Conservation (phyloP, 129 eudicot genomes). For the Heracleum sosnowskyi region DNA sequence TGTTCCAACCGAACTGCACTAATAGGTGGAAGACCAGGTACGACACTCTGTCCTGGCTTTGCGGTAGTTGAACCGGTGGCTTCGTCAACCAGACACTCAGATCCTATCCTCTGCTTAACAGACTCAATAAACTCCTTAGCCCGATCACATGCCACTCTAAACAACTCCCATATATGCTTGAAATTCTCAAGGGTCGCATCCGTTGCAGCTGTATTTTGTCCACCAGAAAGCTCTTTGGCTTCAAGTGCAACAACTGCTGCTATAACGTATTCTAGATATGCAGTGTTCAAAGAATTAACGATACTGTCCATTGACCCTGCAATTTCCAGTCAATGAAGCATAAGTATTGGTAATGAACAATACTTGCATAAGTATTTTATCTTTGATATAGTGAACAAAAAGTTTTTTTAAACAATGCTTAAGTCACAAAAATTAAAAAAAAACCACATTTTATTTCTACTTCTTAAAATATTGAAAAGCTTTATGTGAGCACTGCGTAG, state of each 20-base stretch:
- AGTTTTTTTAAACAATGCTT: not conserved
- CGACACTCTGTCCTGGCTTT: slow-evolving; percentile 44
- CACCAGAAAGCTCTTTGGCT: slow-evolving; percentile 58
- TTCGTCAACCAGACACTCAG: slow-evolving; percentile 87
- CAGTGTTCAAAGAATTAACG: slow-evolving; percentile 62
- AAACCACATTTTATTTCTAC: not conserved
- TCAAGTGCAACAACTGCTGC: slow-evolving; percentile 66
- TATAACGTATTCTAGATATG: slow-evolving; percentile 57
- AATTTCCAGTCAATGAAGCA: not conserved
- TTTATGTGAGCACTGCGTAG: not conserved
- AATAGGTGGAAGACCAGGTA: slow-evolving; percentile 72
- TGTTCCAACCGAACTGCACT: slow-evolving; percentile 91
- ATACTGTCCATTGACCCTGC: slow-evolving; percentile 50
- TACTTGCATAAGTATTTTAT: no score
- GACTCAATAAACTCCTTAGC: slow-evolving; percentile 95
- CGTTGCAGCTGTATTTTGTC: slow-evolving; percentile 56
- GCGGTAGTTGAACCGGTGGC: slow-evolving; percentile 71
- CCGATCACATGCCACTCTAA: slow-evolving; percentile 87
- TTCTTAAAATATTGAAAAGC: not conserved
- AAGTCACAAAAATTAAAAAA: no score
- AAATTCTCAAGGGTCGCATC: slow-evolving; percentile 79
- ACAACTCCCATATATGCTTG: slow-evolving; percentile 78
- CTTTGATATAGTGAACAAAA: not conserved
- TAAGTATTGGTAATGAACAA: not conserved
- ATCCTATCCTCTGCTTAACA: slow-evolving; percentile 77